A percentile compares a stretch with the other conserved stretches of the same genome.
Conservation (phyloP, 257 asterid genomes). For the Ligustrum vulgare region DNA sequence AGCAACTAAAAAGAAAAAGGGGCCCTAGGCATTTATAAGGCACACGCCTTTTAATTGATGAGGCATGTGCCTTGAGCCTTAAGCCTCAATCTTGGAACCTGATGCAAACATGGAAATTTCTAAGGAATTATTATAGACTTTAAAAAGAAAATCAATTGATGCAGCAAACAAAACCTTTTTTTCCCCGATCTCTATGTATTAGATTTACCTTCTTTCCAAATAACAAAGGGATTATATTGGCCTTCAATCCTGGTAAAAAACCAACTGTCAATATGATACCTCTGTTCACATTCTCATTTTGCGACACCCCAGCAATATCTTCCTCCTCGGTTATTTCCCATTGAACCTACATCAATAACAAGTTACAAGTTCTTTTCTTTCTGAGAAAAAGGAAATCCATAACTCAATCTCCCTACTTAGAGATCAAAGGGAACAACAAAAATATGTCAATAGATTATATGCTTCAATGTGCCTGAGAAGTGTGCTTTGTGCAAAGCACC, state of each 20-base stretch:
- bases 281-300: slow-evolving; percentile 19
- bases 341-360: slow-evolving; percentile 45
- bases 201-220: slow-evolving; percentile 31
- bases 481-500: background rate
- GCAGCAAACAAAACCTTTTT: background rate
- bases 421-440: background rate
- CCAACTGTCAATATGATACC: slow-evolving; percentile 73
- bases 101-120: slow-evolving; percentile 13
- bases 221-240: slow-evolving; percentile 48
- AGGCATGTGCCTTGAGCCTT: too few species aligned
- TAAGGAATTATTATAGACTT: slow-evolving; percentile 5
- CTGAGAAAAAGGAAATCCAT: background rate
- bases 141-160: slow-evolving; percentile 16
- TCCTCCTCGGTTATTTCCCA: slow-evolving; percentile 56
- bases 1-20: too few species aligned
- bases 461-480: slow-evolving; percentile 4
- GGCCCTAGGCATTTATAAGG: too few species aligned
- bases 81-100: background rate
- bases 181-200: background rate
- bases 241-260: slow-evolving; percentile 65
- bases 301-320: slow-evolving; percentile 15
- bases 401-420: background rate
- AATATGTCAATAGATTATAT: background rate
- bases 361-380: slow-evolving; percentile 5
- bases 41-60: too few species aligned